Percentiles rank a stretch among this genome's conserved stretches.
These are phyloP conservation scores for Smallanthus sonchifolius DNA, from an alignment of 129 eudicot genomes.

Conservation along the genomic window DNA sequence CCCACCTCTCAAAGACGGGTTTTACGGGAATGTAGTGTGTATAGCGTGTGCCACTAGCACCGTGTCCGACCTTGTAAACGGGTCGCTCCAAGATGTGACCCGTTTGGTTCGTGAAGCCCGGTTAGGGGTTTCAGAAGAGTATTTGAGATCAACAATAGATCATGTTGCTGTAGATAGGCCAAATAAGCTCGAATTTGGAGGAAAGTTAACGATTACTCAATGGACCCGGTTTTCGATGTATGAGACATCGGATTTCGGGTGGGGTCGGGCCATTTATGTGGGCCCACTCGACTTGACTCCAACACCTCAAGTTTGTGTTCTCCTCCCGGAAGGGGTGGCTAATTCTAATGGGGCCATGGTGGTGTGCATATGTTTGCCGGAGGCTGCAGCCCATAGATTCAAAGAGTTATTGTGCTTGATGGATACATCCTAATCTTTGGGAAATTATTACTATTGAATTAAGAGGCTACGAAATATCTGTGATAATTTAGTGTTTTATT, in stretches of 20 bases:
- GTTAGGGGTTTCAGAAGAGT: constrained; percentile 61
- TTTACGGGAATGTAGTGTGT: constrained; percentile 84
- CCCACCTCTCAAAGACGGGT: constrained; percentile 59
- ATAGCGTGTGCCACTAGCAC: constrained; percentile 80
- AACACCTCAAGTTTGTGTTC: constrained; percentile 86
- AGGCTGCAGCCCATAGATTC: constrained; percentile 58
- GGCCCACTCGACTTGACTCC: constrained; percentile 87
- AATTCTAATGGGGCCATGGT: constrained; percentile 58
- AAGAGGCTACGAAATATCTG: constrained; percentile 9
- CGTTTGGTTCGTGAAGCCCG: constrained; percentile 63
- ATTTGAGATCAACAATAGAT: constrained; percentile 73
- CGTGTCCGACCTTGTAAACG: constrained; percentile 39
- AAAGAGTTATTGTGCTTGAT: constrained; percentile 40
- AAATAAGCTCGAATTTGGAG: constrained; percentile 73
- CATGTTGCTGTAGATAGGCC: constrained; percentile 65
- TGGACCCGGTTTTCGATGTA: constrained; percentile 90
- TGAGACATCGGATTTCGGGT: constrained; percentile 85
- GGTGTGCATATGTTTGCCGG: constrained; percentile 87
- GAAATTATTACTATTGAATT: constrained; percentile 3
- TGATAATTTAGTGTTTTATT: constrained; percentile 13
- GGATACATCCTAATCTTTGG: constrained; percentile 17
- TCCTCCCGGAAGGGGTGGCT: constrained; percentile 65
- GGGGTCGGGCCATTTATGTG: constrained; percentile 81
- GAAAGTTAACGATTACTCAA: constrained; percentile 77
- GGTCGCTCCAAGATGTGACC: constrained; percentile 42